Percentiles rank a stretch among this genome's conserved stretches.
Conservation (phyloP, 2,329 filamentous ascomycete genomes). For the Trichoderma koningiopsis region DNA sequence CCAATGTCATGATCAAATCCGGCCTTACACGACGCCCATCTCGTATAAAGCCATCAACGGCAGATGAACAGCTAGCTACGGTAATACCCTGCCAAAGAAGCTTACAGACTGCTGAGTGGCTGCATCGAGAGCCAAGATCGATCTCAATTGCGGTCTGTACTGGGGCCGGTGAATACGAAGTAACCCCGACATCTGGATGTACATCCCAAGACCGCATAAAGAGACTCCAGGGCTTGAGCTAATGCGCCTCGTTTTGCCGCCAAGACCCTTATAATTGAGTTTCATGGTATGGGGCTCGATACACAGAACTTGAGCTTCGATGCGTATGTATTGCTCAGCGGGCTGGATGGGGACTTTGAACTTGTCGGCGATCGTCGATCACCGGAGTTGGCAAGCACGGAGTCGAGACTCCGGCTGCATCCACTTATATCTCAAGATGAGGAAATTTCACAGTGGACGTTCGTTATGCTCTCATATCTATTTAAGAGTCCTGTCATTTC, state of each 20-base stretch:
- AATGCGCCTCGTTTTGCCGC: conserved; percentile 10
- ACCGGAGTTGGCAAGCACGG: background rate
- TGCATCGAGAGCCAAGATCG: background rate
- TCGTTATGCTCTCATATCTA: background rate
- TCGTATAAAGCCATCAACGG: background rate
- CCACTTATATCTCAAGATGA: background rate
- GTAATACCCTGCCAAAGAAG: background rate
- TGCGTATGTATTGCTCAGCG: background rate
- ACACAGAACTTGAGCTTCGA: background rate
- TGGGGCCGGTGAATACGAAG: conserved; percentile 15
- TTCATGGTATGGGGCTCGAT: background rate
- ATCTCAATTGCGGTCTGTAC: background rate
- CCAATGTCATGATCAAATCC: background rate
- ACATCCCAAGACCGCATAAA: background rate
- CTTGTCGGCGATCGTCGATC: background rate
- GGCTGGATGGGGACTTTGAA: background rate
- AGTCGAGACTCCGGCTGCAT: background rate
- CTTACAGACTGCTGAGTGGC: background rate
- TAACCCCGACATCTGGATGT: background rate
- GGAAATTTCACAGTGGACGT: background rate
- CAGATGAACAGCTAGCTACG: background rate
- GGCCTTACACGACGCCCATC: background rate
- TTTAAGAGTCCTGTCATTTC: background rate
- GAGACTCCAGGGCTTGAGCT: background rate
- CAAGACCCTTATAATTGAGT: conserved; percentile 5